phyloP scores from a whole-genome alignment of 2,329 filamentous ascomycete genomes.

The Cercospora janseana region DNA sequence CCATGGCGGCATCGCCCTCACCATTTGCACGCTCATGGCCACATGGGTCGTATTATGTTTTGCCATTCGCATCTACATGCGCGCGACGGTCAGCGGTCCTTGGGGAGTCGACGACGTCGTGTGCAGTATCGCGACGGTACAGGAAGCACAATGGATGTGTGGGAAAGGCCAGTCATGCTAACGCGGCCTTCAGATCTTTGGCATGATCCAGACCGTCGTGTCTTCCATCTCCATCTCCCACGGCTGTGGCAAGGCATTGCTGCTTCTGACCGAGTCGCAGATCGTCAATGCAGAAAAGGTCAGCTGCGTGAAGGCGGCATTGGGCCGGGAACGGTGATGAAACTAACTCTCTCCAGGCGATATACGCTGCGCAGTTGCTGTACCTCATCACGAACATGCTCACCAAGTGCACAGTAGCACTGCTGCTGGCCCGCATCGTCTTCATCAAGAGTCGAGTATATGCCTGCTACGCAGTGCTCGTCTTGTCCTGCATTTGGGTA shows the following conservation, averaged over 20 bases:
- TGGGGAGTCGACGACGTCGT: slow-evolving; percentile 29
- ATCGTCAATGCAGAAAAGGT: slow-evolving; percentile 24
- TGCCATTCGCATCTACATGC: slow-evolving; percentile 28
- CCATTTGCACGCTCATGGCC: slow-evolving; percentile 29
- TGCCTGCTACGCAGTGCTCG: slow-evolving; percentile 25
- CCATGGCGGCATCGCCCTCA: slow-evolving; percentile 30
- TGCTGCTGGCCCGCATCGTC: slow-evolving; percentile 30
- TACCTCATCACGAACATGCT: slow-evolving; percentile 27
- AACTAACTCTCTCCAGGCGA: slow-evolving; percentile 10
- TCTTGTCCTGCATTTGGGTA: slow-evolving; percentile 21
- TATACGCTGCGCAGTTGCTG: slow-evolving; percentile 27
- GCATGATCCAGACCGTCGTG: slow-evolving; percentile 26
- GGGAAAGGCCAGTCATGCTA: background rate
- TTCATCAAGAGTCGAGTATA: slow-evolving; percentile 25
- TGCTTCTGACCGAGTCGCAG: slow-evolving; percentile 19
- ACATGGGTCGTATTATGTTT: slow-evolving; percentile 30
- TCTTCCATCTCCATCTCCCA: slow-evolving; percentile 25
- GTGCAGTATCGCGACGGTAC: slow-evolving; percentile 28
- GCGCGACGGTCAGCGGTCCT: slow-evolving; percentile 27
- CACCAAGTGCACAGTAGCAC: slow-evolving; percentile 27
- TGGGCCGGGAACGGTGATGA: slow-evolving; percentile 1
- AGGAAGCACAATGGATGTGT: too few species aligned
- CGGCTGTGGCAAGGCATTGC: slow-evolving; percentile 28
- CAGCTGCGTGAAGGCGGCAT: background rate
- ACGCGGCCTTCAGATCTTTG: too few species aligned